Percentiles rank a stretch among this genome's conserved stretches.
phyloP scores from a whole-genome alignment of 164 flowering plant genomes.

The Taxillus chinensis region DNA sequence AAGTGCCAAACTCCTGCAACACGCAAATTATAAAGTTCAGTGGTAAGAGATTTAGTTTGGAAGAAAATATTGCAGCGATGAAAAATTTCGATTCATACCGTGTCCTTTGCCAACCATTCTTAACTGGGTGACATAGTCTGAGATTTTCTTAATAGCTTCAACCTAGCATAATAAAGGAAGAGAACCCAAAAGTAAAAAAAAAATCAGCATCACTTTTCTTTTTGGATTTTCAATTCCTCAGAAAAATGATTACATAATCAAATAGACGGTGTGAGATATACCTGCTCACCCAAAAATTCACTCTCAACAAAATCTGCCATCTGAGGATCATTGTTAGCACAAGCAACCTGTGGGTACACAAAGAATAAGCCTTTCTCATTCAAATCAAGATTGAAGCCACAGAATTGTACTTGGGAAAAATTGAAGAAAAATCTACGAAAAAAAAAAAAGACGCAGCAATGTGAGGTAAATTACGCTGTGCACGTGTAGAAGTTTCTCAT shows the following conservation, averaged over 20 bases:
- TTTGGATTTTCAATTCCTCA: background rate
- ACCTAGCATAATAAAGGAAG: constrained; percentile 10
- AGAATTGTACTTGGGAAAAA: background rate
- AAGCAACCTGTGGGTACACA: constrained; percentile 21
- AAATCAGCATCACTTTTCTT: no score
- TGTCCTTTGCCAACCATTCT: constrained; percentile 33
- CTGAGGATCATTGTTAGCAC: constrained; percentile 20
- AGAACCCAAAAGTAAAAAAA: background rate
- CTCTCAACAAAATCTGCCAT: constrained; percentile 28
- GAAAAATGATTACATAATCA: background rate
- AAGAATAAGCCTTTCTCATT: background rate
- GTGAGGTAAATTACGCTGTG: constrained; percentile 29
- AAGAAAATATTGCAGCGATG: background rate
- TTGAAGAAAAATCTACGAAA: background rate
- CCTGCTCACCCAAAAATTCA: constrained; percentile 31
- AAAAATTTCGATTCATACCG: constrained; percentile 13
- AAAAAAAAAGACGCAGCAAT: background rate
- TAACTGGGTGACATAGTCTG: constrained; percentile 28
- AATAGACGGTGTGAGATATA: background rate
- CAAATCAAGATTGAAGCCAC: background rate
- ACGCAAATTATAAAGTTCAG: background rate
- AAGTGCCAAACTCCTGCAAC: constrained; percentile 69
- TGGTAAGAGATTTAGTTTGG: background rate
- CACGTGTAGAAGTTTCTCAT: constrained; percentile 47
- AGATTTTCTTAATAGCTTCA: constrained; percentile 28